These are phyloP conservation scores for Sanghuangporus sanghuang DNA, from an alignment of 1,284 basidiomycete species.

Conservation along the genomic window DNA sequence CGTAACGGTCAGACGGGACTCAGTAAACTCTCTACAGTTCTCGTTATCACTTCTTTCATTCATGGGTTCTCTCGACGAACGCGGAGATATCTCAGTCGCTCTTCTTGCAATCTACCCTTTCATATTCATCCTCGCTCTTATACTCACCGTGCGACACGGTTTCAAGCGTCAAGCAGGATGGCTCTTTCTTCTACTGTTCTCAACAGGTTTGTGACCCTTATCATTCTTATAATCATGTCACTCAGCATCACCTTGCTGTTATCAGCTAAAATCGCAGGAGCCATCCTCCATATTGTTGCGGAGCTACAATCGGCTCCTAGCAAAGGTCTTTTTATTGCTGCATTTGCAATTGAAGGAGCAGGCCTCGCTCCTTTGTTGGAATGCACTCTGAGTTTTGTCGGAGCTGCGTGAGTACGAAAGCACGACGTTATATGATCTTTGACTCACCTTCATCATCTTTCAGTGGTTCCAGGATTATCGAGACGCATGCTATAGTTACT, in stretches of 20 bases:
- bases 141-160: conserved; percentile 45
- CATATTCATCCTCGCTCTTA: conserved; percentile 37
- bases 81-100: conserved; percentile 51
- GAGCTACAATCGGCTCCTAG: conserved; percentile 35
- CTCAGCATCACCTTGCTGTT: conserved; percentile 6
- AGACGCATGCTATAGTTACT: conserved; percentile 18
- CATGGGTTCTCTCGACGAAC: conserved; percentile 14
- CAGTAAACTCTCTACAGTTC: too few species aligned
- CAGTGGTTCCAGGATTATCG: conserved; percentile 29
- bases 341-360: conserved; percentile 49
- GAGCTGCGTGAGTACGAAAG: conserved; percentile 45
- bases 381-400: conserved; percentile 53
- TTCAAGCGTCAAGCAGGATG: conserved; percentile 53
- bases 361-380: conserved; percentile 50
- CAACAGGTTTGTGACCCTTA: conserved; percentile 34
- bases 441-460: conserved; percentile 2
- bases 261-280: conserved; percentile 53
- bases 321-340: conserved; percentile 40
- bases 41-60: too few species aligned
- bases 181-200: conserved; percentile 53
- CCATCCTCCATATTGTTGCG: conserved; percentile 47
- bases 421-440: too few species aligned
- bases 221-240: neutral
- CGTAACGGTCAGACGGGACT: too few species aligned
- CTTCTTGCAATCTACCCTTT: conserved; percentile 51